Conservation (phyloP, 1,139 yeast genomes). For the Scheffersomyces illinoinensis region DNA sequence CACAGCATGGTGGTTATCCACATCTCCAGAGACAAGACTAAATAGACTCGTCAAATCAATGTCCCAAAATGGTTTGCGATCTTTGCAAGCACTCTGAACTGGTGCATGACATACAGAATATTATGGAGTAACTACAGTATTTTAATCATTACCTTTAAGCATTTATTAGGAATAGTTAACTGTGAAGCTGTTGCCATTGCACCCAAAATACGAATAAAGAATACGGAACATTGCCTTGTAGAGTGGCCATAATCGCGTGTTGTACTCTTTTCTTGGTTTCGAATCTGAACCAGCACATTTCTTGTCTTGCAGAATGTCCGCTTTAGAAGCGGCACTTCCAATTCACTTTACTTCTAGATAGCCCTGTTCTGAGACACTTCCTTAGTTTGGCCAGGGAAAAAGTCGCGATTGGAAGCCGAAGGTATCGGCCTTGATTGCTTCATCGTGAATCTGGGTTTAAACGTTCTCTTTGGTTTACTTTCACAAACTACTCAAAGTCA, state of each 20-base stretch:
- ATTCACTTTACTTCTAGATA: neutral
- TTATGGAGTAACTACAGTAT: neutral
- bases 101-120: neutral
- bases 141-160: neutral
- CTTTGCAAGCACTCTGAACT: neutral
- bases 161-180: neutral
- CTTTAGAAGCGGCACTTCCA: neutral
- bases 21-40: neutral
- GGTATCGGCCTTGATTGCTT: too few relatives aligned
- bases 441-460: neutral
- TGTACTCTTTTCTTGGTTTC: neutral
- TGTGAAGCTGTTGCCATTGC: neutral
- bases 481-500: too few relatives aligned
- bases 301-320: neutral
- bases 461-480: neutral
- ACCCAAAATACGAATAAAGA: neutral
- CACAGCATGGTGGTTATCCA: neutral
- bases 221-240: neutral
- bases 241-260: neutral
- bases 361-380: neutral
- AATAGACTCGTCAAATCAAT: neutral
- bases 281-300: neutral
- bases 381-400: too few relatives aligned
- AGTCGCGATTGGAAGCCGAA: too few relatives aligned
- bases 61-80: neutral